Base-by-base conservation (phyloP, 352 stramenopile species). In the Globisporangium echinulatum region DNA sequence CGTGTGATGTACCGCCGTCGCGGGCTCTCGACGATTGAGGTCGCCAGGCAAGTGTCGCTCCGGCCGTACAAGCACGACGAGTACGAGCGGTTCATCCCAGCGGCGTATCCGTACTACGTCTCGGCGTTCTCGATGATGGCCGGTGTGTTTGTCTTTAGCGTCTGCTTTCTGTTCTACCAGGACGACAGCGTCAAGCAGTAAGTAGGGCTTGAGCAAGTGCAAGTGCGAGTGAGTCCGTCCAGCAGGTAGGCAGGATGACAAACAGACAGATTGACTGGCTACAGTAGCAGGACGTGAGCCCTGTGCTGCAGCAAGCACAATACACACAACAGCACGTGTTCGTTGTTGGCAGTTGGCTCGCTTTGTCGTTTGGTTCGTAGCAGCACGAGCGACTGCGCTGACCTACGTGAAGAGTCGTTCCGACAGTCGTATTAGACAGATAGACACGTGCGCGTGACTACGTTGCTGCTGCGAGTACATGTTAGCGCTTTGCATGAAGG, bases 31-130 rank as follows among this genome's bases (percentile, higher is more conserved):
- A 89, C 89, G 52, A 72, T 97, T 42, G 40, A 8, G 11, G 7
- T 39, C 15, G 14, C 44, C 68, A 96, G 74, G 62, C 88, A 98
- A 68, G 91, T 98, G 40, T 95, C 82, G 36, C 76, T 98, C 40
- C 88, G 92, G 11, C 92, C 91, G 49, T 98, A 90, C 82, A 97
- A 97, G 75, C 92, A 98, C 75, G 91, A 97, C 75, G 92, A 98
- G 73, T 97, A 97, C 77, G 90, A 97, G 70, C 82, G 92, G 57
- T 98, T 97, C 75, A 96, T 98, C 57, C 76, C 87, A 3, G 84
- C 80, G 7, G 92, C 92, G 36, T 80, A 91, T 68, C 85, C 85
- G 59, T 67, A 98, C 79, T 98, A 98, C 68, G 76, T 83, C 3
- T 92, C 82, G 46, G 85, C 87, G 37, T 94, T 97, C 62, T 93